A percentile compares a stretch with the other conserved stretches of the same genome.
These are phyloP conservation scores for Lactarius hengduanensis DNA, from an alignment of 768 basidiomycete genomes.

Conservation along the genomic window DNA sequence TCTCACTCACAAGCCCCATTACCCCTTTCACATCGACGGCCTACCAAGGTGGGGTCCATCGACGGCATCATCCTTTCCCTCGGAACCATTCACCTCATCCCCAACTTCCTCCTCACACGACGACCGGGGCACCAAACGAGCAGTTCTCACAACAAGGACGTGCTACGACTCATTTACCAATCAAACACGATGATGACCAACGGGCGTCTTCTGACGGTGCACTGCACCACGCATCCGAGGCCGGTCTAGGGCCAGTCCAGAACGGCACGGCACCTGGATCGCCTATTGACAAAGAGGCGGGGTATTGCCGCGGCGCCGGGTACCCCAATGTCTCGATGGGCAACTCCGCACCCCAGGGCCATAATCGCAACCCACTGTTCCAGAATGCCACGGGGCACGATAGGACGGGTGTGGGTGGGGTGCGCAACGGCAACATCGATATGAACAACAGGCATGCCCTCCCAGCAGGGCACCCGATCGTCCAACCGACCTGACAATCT, in stretches of 20 bases:
- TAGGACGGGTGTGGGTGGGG: slow-evolving; percentile 24
- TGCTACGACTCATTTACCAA: neutral
- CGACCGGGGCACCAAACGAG: slow-evolving; percentile 1
- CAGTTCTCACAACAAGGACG: slow-evolving; percentile 15
- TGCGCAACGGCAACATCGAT: slow-evolving; percentile 13
- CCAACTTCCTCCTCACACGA: neutral
- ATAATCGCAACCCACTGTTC: slow-evolving; percentile 8
- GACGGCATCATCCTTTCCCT: slow-evolving; percentile 11
- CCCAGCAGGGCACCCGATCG: slow-evolving; percentile 9
- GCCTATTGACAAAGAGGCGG: slow-evolving; percentile 15
- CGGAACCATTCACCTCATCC: slow-evolving; percentile 11
- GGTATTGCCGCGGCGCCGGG: slow-evolving; percentile 20
- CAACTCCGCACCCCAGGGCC: slow-evolving; percentile 9
- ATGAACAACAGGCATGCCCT: slow-evolving; percentile 1
- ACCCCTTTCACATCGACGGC: slow-evolving; percentile 14
- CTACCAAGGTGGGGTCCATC: slow-evolving; percentile 16
- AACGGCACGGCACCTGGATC: slow-evolving; percentile 22
- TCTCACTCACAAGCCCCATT: slow-evolving; percentile 20
- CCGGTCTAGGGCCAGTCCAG: slow-evolving; percentile 27
- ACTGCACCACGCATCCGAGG: slow-evolving; percentile 17
- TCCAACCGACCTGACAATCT: slow-evolving; percentile 16
- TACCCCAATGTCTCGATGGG: slow-evolving; percentile 19
- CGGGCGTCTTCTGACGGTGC: slow-evolving; percentile 21
- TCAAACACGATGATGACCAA: slow-evolving; percentile 20
- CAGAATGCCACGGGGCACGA: slow-evolving; percentile 22